Evolutionary conservation across 2,329 filamentous ascomycete genomes (phyloP), one percentile per base, ranked within the genome.

Genomic region (Coniella lustricola): DNA sequence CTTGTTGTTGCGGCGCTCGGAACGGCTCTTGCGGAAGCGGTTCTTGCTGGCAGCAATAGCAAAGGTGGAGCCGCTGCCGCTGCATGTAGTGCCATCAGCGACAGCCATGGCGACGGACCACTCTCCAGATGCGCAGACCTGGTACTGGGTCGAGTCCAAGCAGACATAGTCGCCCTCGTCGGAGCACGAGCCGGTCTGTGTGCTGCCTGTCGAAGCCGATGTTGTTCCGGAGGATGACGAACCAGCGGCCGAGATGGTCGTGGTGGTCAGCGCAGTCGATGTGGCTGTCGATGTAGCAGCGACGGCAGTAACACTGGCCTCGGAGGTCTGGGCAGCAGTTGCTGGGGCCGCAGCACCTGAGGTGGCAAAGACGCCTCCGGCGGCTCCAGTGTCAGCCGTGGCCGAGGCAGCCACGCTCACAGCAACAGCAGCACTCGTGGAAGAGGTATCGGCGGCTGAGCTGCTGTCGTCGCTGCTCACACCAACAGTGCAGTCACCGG

Each of bases 81-180:
- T 66, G 63, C 75, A 79, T 31, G 59, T 55, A 38, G 71, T 76
- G 48, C 75, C 75, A 1, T 61, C 49, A 0, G 74, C 67, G 60
- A 78, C 63, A 4, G 60, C 46, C 59, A 70, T 64, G 43, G 61
- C 48, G 3, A 54, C 54, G 1, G 71, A 67, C 75, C 75, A 78
- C 20, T 59, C 40, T 20, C 75, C 74, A 45, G 63, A 69, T 20
- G 72, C 74, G 56, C 75, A 79, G 50, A 69, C 72, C 63, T 77
- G 74, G 67, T 74, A 78, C 16, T 65, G 62, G n/a, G 52, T 58
- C 49, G 73, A 72, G 21, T 56, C 63, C 44, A 76, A 60, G 60
- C 75, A 78, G 64, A 73, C 71, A 70, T 72, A 77, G 16, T 57
- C 48, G 46, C 75, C 75, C 54, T 77, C 74, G 14, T 62, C 48